These are phyloP conservation scores for Coemansia sp. DNA, from an alignment of 192 early-diverging fungal species.

Conservation along the genomic window DNA sequence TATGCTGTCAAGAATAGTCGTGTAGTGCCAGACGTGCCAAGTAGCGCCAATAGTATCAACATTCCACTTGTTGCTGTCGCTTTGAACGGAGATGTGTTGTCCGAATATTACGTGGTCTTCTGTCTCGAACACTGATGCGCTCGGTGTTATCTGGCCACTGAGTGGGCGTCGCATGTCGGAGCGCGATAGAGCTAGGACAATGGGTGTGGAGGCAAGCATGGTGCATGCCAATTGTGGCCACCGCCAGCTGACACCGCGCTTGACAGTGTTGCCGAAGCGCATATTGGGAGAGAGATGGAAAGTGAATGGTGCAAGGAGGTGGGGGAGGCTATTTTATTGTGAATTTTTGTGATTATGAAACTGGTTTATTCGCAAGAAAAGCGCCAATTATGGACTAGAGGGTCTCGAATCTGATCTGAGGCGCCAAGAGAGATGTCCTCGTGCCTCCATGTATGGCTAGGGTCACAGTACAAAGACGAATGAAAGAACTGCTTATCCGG, in stretches of 20 bases:
- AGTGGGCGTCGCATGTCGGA: slow-evolving; percentile 32
- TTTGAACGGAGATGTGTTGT: slow-evolving; percentile 16
- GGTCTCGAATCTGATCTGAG: not conserved
- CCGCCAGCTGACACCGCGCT: not conserved
- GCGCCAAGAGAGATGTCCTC: not conserved
- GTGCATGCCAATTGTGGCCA: not conserved
- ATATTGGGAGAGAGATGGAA: not conserved
- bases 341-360: slow-evolving; percentile 1
- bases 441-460: not conserved
- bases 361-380: not conserved
- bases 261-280: not conserved
- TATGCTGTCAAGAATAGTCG: slow-evolving; percentile 23
- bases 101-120: slow-evolving; percentile 47
- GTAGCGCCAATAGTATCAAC: slow-evolving; percentile 26
- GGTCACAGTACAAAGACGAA: not conserved
- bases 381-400: not conserved
- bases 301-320: not conserved
- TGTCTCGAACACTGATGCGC: not conserved
- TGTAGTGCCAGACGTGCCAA: slow-evolving; percentile 48
- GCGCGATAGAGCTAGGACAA: slow-evolving; percentile 28
- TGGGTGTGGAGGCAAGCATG: not conserved
- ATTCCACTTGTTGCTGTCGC: slow-evolving; percentile 15
- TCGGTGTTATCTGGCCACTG: not conserved
- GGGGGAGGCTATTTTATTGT: not conserved
- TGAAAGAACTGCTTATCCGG: not conserved